Evolutionary conservation across 140 eudicot genomes (phyloP).

Genomic region (Ambrosia hybrid): DNA sequence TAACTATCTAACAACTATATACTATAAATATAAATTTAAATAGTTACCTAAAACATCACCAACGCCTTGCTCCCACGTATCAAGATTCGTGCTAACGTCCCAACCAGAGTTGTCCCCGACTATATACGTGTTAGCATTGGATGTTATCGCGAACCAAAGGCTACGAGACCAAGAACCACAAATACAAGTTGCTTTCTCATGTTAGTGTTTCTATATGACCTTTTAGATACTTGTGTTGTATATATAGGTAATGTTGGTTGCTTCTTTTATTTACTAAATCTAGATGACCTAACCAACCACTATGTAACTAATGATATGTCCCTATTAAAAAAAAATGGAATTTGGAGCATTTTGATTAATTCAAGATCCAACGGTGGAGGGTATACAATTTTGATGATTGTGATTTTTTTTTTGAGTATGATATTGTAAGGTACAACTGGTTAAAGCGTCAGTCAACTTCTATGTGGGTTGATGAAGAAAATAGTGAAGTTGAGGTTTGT

Average conservation of each 20-base stretch:
- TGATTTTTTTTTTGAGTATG: not conserved
- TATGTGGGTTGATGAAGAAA: conserved; percentile 32
- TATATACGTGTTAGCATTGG: conserved; percentile 48
- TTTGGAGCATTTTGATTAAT: not conserved
- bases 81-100: conserved; percentile 81
- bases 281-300: conserved; percentile 43
- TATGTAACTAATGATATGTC: conserved; percentile 22
- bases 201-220: conserved; percentile 19
- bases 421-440: conserved; percentile 19
- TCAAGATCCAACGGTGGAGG: conserved; percentile 6
- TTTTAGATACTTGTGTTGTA: conserved; percentile 17
- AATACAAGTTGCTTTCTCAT: conserved; percentile 42
- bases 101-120: conserved; percentile 87
- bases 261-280: conserved; percentile 2
- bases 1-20: not conserved
- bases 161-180: conserved; percentile 25
- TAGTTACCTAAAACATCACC: conserved; percentile 59
- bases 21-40: not conserved
- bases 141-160: not conserved
- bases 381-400: too few species aligned
- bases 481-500: conserved; percentile 16
- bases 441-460: conserved; percentile 28
- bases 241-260: conserved; percentile 36
- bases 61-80: conserved; percentile 57
- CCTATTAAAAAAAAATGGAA: not conserved